These are phyloP conservation scores for Plasmopara viticola DNA, from an alignment of 352 stramenopile species.

Conservation along the genomic window DNA sequence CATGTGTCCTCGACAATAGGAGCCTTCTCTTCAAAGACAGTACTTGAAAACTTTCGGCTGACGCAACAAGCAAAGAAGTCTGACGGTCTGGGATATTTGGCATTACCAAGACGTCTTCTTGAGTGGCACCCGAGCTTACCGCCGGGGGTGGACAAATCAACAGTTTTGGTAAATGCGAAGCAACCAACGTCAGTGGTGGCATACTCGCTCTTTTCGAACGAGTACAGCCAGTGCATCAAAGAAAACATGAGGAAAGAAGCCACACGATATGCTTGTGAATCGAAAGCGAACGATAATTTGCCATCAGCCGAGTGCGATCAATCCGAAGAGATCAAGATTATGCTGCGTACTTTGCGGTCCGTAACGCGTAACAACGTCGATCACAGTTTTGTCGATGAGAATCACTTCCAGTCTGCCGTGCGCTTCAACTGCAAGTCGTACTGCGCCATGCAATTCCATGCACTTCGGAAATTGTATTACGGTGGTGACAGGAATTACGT, in stretches of 20 bases:
- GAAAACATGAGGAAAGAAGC: conserved; percentile 58
- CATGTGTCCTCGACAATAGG: conserved; percentile 58
- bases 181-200: conserved; percentile 83
- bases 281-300: conserved; percentile 32
- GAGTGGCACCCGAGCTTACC: conserved; percentile 77
- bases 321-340: conserved; percentile 30
- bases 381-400: conserved; percentile 81
- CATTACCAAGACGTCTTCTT: conserved; percentile 72
- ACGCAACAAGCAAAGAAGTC: conserved; percentile 60
- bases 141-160: conserved; percentile 57
- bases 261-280: conserved; percentile 28
- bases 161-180: conserved; percentile 69
- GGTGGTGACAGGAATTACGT: conserved; percentile 82
- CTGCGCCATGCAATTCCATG: conserved; percentile 87
- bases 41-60: conserved; percentile 57
- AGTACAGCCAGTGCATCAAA: conserved; percentile 73
- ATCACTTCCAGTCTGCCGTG: conserved; percentile 73
- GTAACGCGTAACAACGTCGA: conserved; percentile 75
- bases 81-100: conserved; percentile 58
- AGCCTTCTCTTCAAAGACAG: conserved; percentile 49
- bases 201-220: conserved; percentile 78
- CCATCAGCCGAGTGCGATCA: conserved; percentile 15
- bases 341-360: conserved; percentile 66
- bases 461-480: conserved; percentile 76
- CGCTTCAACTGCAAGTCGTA: conserved; percentile 86